phyloP scores from a whole-genome alignment of 441 rosid genomes.

The Macaranga tanarius region DNA sequence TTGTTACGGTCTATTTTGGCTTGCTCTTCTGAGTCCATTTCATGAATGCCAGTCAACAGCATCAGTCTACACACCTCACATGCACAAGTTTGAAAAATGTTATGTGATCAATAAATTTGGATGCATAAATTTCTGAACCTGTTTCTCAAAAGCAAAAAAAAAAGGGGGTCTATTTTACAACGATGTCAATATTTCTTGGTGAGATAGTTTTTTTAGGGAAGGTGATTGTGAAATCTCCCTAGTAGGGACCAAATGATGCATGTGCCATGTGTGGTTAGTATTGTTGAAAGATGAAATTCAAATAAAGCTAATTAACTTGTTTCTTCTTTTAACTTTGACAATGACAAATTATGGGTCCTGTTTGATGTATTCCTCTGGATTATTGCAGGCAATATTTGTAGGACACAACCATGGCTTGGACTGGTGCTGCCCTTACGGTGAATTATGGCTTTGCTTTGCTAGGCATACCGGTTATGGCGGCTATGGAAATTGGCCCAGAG shows the following conservation, averaged over 20 bases:
- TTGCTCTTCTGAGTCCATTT: neutral
- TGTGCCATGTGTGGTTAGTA: neutral
- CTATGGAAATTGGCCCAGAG: conserved; percentile 72
- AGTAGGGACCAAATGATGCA: conserved; percentile 12
- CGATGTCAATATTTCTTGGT: neutral
- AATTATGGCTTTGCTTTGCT: conserved; percentile 89
- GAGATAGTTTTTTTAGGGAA: neutral
- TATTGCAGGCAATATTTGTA: conserved; percentile 74
- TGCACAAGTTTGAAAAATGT: conserved; percentile 4
- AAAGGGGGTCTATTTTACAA: neutral
- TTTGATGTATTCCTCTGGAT: conserved; percentile 15
- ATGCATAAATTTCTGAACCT: neutral
- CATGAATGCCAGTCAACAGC: conserved; percentile 6
- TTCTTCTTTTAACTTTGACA: neutral
- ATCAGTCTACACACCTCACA: neutral
- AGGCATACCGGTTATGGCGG: conserved; percentile 87
- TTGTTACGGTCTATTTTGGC: neutral
- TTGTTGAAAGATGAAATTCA: conserved; percentile 17
- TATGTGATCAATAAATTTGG: neutral
- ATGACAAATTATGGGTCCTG: conserved; percentile 11
- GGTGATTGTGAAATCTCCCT: conserved; percentile 1
- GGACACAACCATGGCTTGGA: conserved; percentile 96
- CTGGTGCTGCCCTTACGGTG: conserved; percentile 82
- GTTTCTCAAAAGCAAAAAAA: neutral
- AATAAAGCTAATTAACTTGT: neutral